phyloP scores from a whole-genome alignment of 2,329 filamentous ascomycete species.

The Phaeosphaeriaceae sp. region DNA sequence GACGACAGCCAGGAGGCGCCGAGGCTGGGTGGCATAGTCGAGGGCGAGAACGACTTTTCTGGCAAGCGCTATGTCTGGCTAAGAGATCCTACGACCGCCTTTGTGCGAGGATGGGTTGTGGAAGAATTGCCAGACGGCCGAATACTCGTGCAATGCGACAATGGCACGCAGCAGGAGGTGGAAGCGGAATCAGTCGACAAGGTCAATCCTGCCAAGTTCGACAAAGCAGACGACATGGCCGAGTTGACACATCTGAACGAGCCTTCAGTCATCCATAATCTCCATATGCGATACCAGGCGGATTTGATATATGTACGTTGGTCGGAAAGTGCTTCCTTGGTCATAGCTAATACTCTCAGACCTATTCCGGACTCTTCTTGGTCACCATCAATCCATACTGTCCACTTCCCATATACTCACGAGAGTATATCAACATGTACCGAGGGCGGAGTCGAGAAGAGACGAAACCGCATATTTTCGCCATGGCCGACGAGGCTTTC shows the following conservation, averaged over 20 bases:
- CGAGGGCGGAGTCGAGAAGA: constrained; percentile 90
- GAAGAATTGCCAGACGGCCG: constrained; percentile 75
- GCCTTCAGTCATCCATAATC: constrained; percentile 95
- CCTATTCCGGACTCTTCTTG: constrained; percentile 95
- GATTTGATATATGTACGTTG: constrained; percentile 83
- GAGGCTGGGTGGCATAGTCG: constrained; percentile 71
- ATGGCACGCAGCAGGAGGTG: constrained; percentile 92
- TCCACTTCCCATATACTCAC: constrained; percentile 89
- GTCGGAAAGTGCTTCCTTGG: background rate
- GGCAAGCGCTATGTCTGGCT: constrained; percentile 99
- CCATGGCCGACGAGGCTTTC: constrained; percentile 96
- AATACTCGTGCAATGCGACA: constrained; percentile 89
- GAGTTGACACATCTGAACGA: constrained; percentile 98
- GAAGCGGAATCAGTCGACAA: constrained; percentile 91
- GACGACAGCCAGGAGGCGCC: constrained; percentile 72
- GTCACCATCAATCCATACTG: constrained; percentile 98
- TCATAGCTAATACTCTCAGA: constrained; percentile 57
- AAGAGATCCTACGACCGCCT: constrained; percentile 83
- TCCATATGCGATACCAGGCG: constrained; percentile 92
- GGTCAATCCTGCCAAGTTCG: constrained; percentile 98
- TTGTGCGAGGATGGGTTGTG: constrained; percentile 90
- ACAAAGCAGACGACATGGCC: constrained; percentile 99
- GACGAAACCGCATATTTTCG: constrained; percentile 95
- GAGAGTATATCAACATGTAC: constrained; percentile 99
- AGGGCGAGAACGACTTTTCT: constrained; percentile 98